Evolutionary conservation across 2,329 filamentous ascomycete species (phyloP), one percentile per base, ranked within the genome.

Genomic region (Penicillium aurantiogriseum): DNA sequence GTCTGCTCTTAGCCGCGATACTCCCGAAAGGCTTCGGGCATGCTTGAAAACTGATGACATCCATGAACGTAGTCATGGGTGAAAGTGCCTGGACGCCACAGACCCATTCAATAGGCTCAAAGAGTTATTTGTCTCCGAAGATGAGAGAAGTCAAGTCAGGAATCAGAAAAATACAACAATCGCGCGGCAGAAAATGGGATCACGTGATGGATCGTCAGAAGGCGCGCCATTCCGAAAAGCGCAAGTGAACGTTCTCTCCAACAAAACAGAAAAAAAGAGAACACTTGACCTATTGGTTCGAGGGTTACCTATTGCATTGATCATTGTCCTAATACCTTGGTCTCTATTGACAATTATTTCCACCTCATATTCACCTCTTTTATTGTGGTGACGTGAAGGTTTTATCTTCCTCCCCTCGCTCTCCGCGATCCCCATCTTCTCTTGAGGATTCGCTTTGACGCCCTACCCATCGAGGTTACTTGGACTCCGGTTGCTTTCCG

Each of bases 1-100:
- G 62, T 68, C 65, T 62, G 70, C 64, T 69, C 68, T 74, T 63
- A 73, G 63, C 69, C 71, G 71, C 59, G 65, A 63, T 63, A 69
- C 66, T 69, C 72, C 68, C 69, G 67, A 71, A 69, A 69, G 69
- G 67, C 68, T 67, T 62, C 69, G 67, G 60, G 65, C 72, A 74
- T 74, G 67, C 70, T 70, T 74, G 60, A 71, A 67, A 65, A 68
- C 72, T 61, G 70, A 74, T 76, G 74, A 76, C 74, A 76, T 76
- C 74, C 74, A 76, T 76, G 68, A 74, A 75, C 60, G 64, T 65
- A 56, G 63, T 68, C 65, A 68, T 65, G 59, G 50, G 63, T 59
- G 56, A 66, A 53, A 53, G 53, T 53, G 59, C 52, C 50, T 54
- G 40, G 53, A 56, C 58, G 56, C 55, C 54, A 60, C 44, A 54